A percentile compares a stretch with the other conserved stretches of the same genome.
phyloP scores from a whole-genome alignment of 2,329 filamentous ascomycete genomes.

The Gnomoniopsis sp. region DNA sequence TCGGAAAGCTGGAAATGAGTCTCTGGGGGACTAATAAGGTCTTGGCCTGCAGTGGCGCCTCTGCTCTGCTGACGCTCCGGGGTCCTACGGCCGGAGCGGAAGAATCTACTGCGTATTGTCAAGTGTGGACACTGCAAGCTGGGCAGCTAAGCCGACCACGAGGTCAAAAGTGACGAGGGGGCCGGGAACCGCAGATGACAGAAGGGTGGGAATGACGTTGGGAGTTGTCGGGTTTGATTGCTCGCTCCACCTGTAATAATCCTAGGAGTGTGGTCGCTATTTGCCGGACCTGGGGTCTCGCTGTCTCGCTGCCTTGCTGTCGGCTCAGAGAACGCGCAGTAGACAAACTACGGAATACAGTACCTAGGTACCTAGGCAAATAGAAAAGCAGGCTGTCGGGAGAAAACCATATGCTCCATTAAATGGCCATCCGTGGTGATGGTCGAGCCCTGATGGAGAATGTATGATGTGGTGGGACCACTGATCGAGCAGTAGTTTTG shows the following conservation, averaged over 20 bases:
- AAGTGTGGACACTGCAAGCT: background rate
- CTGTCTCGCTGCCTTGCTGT: background rate
- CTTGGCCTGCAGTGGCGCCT: background rate
- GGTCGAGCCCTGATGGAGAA: too few species aligned
- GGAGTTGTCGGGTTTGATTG: conserved; percentile 13
- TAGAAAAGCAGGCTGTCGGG: background rate
- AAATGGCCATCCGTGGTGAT: too few species aligned
- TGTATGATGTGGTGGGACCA: too few species aligned
- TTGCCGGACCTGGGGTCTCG: background rate
- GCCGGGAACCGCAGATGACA: background rate
- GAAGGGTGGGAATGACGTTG: conserved; percentile 13
- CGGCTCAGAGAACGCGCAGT: background rate
- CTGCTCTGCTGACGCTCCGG: background rate
- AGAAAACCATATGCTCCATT: background rate
- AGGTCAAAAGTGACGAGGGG: background rate
- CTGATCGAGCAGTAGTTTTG: too few species aligned
- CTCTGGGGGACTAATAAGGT: conserved; percentile 1
- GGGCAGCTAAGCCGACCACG: background rate
- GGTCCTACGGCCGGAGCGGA: conserved; percentile 2
- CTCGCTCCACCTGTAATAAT: conserved; percentile 17
- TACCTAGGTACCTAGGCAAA: too few species aligned
- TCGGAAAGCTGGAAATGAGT: background rate
- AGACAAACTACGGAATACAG: background rate
- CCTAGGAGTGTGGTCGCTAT: conserved; percentile 1
- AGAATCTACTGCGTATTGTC: background rate